Conservation (phyloP, 345 rosid genomes). For the Gossypium sturtianum region DNA sequence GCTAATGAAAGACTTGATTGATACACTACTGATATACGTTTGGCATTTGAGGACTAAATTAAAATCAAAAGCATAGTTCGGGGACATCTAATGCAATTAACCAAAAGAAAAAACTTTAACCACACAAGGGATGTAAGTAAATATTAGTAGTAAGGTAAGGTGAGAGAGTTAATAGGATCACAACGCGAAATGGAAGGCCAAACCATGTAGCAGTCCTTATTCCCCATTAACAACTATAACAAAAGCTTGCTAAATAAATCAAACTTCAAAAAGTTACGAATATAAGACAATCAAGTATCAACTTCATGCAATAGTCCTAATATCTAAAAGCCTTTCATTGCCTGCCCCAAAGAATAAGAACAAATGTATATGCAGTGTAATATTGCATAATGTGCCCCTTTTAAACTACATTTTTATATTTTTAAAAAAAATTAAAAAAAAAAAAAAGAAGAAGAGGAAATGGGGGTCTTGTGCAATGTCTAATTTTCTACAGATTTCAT, state of each 20-base stretch:
- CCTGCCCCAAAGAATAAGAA: too few relatives aligned
- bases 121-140: background rate
- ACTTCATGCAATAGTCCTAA: background rate
- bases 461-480: too few relatives aligned
- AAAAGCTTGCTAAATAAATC: constrained; percentile 2
- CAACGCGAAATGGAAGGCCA: constrained; percentile 19
- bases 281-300: background rate
- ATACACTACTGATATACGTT: too few relatives aligned
- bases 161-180: constrained; percentile 6
- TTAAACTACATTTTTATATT: too few relatives aligned
- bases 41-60: background rate
- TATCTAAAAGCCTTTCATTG: too few relatives aligned
- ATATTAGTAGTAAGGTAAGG: background rate
- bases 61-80: background rate
- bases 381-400: background rate
- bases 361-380: background rate
- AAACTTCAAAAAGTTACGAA: background rate
- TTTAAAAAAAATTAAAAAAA: too few relatives aligned
- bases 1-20: too few relatives aligned
- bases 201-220: constrained; percentile 17
- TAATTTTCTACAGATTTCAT: too few relatives aligned
- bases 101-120: background rate
- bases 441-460: too few relatives aligned
- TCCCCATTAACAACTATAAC: constrained; percentile 14
- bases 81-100: background rate